A percentile compares a stretch with the other conserved stretches of the same genome.
Conservation (phyloP, 805 yeast genomes). For the Candida berthetii region DNA sequence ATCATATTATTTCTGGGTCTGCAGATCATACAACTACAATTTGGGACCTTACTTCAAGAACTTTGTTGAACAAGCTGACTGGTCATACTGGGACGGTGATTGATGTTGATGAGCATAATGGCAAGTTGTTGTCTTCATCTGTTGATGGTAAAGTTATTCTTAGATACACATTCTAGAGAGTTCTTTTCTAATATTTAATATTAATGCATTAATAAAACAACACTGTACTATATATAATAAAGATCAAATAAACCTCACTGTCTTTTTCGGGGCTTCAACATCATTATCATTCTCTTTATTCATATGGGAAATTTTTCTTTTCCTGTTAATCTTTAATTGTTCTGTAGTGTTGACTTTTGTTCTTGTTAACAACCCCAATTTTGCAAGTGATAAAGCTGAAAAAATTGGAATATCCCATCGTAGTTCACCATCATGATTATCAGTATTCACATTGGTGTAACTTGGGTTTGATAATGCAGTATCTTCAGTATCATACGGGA, state of each 20-base stretch:
- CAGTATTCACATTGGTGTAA: background rate
- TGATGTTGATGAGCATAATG: conserved; percentile 47
- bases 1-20: conserved; percentile 53
- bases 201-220: no score
- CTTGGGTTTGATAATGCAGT: no score
- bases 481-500: no score
- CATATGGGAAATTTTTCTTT: no score
- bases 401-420: conserved; percentile 32
- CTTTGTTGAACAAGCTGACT: conserved; percentile 37
- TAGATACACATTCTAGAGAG: conserved; percentile 21
- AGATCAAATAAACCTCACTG: no score
- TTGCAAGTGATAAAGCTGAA: conserved; percentile 10
- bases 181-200: no score
- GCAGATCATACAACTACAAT: conserved; percentile 49
- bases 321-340: no score
- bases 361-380: background rate
- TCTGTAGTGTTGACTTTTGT: no score
- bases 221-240: no score
- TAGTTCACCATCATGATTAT: conserved; percentile 1
- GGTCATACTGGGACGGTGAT: conserved; percentile 62
- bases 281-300: no score
- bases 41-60: conserved; percentile 55
- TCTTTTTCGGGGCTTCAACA: no score
- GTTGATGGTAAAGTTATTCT: conserved; percentile 51
- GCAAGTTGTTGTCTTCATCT: conserved; percentile 41